These are phyloP conservation scores for Syzygium aromaticum DNA, from an alignment of 345 rosid species.

Conservation along the genomic window DNA sequence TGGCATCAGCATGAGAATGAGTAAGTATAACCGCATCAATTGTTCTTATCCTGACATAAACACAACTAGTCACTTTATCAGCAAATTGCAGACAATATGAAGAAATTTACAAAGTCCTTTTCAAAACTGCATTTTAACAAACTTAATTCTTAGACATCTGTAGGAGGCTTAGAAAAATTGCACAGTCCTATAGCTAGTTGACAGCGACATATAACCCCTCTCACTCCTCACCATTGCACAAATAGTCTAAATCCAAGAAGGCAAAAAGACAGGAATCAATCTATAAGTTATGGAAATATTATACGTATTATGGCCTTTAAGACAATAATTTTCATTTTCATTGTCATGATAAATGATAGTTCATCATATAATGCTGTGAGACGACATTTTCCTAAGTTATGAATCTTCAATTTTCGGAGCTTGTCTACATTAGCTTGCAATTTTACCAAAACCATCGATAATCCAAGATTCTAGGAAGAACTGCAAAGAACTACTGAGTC, in stretches of 20 bases:
- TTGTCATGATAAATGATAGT: neutral
- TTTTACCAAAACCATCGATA: neutral
- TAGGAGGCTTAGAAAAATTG: neutral
- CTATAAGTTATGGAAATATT: neutral
- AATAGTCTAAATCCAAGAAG: neutral
- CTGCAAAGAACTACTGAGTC: neutral
- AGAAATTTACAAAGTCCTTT: neutral
- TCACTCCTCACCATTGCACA: neutral
- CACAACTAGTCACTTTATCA: slow-evolving; percentile 32
- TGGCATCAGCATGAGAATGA: slow-evolving; percentile 98
- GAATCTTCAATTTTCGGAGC: neutral
- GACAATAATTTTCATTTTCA: neutral
- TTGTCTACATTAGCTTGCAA: neutral
- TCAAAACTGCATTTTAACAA: neutral
- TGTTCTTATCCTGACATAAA: slow-evolving; percentile 91
- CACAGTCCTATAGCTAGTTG: neutral
- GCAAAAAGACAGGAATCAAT: neutral
- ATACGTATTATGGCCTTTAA: neutral
- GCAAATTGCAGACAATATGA: slow-evolving; percentile 11
- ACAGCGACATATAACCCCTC: neutral
- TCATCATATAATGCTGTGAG: neutral
- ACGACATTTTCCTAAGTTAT: neutral
- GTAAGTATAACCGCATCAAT: slow-evolving; percentile 95
- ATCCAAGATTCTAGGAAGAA: neutral
- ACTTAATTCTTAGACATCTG: neutral